Evolutionary conservation across 306 rosid genomes (phyloP).

Genomic region (Echinosophora koreensis): DNA sequence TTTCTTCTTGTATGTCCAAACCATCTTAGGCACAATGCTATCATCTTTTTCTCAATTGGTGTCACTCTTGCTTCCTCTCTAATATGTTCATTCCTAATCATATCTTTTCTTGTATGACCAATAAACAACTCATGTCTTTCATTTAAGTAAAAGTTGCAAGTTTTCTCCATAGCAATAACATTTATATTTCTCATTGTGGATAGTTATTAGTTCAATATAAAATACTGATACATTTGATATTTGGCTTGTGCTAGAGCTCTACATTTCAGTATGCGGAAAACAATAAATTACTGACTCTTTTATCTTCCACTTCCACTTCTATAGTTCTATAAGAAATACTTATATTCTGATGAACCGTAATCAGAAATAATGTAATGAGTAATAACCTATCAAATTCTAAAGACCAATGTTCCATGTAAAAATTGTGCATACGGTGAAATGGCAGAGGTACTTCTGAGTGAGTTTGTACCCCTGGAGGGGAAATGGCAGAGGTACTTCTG

Average conservation of each 20-base stretch:
- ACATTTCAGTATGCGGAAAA: conserved; percentile 7
- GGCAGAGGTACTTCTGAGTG: background rate
- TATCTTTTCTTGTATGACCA: background rate
- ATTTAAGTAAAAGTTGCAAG: background rate
- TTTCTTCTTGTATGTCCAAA: background rate
- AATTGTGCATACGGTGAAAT: background rate
- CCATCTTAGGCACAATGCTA: background rate
- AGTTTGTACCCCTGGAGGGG: background rate
- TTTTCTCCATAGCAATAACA: background rate
- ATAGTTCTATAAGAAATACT: background rate
- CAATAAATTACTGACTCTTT: background rate
- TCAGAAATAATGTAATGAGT: background rate
- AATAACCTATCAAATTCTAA: background rate
- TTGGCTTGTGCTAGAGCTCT: conserved; percentile 7
- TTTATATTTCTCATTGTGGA: background rate
- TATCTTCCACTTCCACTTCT: background rate
- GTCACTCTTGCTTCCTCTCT: background rate
- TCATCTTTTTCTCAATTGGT: no score
- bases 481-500: background rate
- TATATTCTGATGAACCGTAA: background rate
- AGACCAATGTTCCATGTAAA: background rate
- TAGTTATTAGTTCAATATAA: background rate
- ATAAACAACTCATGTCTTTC: conserved; percentile 12
- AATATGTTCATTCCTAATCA: no score
- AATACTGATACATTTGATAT: background rate